These are phyloP conservation scores for Tanacetum coccineum DNA, from an alignment of 129 eudicot species.

Conservation along the genomic window DNA sequence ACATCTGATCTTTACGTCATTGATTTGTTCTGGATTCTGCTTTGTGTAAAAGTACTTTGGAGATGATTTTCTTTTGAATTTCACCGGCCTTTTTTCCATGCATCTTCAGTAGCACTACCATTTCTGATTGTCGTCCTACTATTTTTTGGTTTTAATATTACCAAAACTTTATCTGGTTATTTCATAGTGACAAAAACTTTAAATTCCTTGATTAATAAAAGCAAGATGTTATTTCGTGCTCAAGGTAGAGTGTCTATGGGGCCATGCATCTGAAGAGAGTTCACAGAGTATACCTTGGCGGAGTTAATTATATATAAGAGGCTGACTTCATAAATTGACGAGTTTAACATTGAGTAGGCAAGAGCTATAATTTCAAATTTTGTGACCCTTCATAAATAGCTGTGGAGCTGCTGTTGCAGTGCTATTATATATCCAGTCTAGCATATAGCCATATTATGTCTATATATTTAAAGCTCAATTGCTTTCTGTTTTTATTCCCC, in stretches of 20 bases:
- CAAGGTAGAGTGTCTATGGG: no score
- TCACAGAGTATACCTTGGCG: no score
- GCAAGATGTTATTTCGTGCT: no score
- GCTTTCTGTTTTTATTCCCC: slow-evolving; percentile 15
- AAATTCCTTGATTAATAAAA: no score
- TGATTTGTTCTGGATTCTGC: neutral
- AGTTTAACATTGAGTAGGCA: no score
- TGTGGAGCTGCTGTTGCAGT: slow-evolving; percentile 12
- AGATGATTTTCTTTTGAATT: neutral
- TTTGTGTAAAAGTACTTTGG: slow-evolving; percentile 9
- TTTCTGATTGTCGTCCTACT: no score
- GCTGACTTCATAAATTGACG: no score
- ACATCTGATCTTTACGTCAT: neutral
- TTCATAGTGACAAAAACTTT: neutral
- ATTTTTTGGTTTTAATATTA: neutral
- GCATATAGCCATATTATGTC: slow-evolving; percentile 9
- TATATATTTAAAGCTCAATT: slow-evolving; percentile 22
- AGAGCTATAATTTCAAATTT: neutral
- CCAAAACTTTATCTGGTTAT: neutral
- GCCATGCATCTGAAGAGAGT: no score
- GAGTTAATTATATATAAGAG: no score
- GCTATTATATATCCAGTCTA: neutral
- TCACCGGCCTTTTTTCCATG: no score
- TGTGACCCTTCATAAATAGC: neutral
- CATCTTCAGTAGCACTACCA: no score